Evolutionary conservation across 345 rosid genomes (phyloP).

Genomic region (Arabidopsis suecica): DNA sequence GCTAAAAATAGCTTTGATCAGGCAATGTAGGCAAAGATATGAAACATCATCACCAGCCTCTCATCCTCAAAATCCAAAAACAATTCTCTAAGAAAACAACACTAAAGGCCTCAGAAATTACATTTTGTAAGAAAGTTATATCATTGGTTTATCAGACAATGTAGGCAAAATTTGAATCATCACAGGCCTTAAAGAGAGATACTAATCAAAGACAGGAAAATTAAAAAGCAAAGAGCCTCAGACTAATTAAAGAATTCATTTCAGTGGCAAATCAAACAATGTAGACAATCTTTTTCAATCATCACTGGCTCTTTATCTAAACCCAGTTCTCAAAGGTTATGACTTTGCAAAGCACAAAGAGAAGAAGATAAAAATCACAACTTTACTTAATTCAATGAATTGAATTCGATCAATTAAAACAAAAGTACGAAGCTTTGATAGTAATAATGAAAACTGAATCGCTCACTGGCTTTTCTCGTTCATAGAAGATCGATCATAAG

Average conservation of each 20-base stretch:
- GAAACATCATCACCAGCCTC: constrained; percentile 42
- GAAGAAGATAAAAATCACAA: neutral
- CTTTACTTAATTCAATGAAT: too few relatives aligned
- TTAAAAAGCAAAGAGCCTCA: constrained; percentile 24
- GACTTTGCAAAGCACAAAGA: neutral
- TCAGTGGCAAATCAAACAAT: constrained; percentile 41
- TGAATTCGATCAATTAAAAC: too few relatives aligned
- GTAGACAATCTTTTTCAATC: constrained; percentile 40
- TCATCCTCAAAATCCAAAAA: neutral
- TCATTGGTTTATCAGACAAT: constrained; percentile 34
- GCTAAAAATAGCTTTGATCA: constrained; percentile 34
- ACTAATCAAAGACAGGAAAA: neutral
- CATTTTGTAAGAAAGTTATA: constrained; percentile 4
- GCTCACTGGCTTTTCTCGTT: neutral
- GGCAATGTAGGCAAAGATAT: constrained; percentile 48
- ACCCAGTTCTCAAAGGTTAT: neutral
- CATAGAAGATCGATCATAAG: too few relatives aligned
- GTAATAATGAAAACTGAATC: neutral
- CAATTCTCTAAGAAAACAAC: neutral
- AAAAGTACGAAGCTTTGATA: neutral
- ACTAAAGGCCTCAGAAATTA: constrained; percentile 30
- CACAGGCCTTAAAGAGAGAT: constrained; percentile 2
- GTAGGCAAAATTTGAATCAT: constrained; percentile 34
- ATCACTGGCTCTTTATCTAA: constrained; percentile 34
- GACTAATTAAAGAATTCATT: constrained; percentile 22